Percentiles rank a stretch among this genome's conserved stretches.
Conservation (phyloP, 495 filamentous ascomycete genomes). For the Haplographium delicatum region DNA sequence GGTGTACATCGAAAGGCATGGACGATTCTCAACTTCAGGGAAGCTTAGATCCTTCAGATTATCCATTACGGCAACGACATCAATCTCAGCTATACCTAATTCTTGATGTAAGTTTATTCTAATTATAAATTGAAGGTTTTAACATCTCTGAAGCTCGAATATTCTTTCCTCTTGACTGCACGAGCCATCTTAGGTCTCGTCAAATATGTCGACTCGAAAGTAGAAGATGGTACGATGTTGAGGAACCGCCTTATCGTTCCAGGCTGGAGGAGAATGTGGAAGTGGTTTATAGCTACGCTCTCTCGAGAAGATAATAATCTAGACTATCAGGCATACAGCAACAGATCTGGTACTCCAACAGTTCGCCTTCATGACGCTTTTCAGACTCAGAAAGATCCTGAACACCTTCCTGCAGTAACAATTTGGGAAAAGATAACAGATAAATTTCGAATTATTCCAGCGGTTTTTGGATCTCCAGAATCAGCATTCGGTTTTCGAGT, state of each 20-base stretch:
- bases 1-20: too few relatives aligned
- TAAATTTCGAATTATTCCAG: constrained; percentile 3
- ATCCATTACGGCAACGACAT: too few relatives aligned
- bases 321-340: background rate
- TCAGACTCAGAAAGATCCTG: background rate
- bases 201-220: background rate
- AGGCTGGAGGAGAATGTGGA: background rate
- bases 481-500: background rate
- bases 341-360: too few relatives aligned
- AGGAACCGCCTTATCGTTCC: background rate
- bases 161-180: too few relatives aligned
- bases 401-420: constrained; percentile 1
- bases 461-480: background rate
- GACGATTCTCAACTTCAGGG: too few relatives aligned
- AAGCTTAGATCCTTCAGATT: too few relatives aligned
- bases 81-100: too few relatives aligned
- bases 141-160: too few relatives aligned
- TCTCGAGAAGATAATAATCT: background rate
- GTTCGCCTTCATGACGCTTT: background rate
- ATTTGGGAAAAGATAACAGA: background rate
- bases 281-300: background rate
- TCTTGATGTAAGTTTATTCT: too few relatives aligned
- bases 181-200: background rate
- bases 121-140: too few relatives aligned
- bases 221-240: background rate